These are phyloP conservation scores for Dujonia santamariae DNA, from an alignment of 1,139 yeast species.

Conservation along the genomic window DNA sequence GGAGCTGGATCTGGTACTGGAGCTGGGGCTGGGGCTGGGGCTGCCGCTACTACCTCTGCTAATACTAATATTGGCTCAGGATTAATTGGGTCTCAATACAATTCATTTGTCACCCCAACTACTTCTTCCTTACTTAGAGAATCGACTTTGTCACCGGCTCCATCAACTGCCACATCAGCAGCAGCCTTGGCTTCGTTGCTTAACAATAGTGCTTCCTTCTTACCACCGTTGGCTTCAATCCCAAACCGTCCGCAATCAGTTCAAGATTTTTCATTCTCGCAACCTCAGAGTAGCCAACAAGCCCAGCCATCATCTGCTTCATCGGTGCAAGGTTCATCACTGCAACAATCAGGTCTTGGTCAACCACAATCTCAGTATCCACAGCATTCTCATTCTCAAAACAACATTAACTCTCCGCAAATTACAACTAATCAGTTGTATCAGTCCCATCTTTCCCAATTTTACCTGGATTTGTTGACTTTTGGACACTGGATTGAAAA, in stretches of 20 bases:
- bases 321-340: constrained; percentile 11
- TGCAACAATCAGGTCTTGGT: constrained; percentile 15
- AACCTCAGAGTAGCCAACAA: constrained; percentile 4
- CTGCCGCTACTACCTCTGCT: neutral
- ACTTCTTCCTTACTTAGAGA: constrained; percentile 3
- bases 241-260: constrained; percentile 46
- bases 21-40: constrained; percentile 10
- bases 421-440: constrained; percentile 15
- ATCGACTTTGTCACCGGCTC: constrained; percentile 4
- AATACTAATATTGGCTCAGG: neutral
- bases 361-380: constrained; percentile 9
- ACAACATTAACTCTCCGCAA: no score
- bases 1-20: constrained; percentile 1
- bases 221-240: constrained; percentile 22
- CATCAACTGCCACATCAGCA: constrained; percentile 3
- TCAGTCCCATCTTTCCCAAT: constrained; percentile 10
- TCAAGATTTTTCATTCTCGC: constrained; percentile 34
- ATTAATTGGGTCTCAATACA: constrained; percentile 7
- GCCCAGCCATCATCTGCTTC: constrained; percentile 15
- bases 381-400: constrained; percentile 2
- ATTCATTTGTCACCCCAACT: constrained; percentile 1
- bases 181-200: constrained; percentile 7
- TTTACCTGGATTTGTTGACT: constrained; percentile 45
- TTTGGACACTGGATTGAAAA: constrained; percentile 60
- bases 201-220: constrained; percentile 11